These are phyloP conservation scores for Hirsutella thompsonii DNA, from an alignment of 2,329 filamentous ascomycete genomes.

Conservation along the genomic window DNA sequence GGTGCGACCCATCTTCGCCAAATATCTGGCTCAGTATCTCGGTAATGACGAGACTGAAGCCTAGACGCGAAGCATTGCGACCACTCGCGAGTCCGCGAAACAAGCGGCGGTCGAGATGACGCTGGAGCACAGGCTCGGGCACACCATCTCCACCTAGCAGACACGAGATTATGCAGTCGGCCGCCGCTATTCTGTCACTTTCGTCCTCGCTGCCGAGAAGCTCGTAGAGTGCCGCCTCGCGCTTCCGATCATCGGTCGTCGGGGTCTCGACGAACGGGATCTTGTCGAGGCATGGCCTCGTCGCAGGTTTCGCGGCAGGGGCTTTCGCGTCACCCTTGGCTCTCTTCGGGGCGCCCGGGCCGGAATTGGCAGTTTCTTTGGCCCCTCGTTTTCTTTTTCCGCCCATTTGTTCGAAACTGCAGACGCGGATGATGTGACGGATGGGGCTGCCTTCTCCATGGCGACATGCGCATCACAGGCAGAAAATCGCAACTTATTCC, in stretches of 20 bases:
- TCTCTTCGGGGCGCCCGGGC: slow-evolving; percentile 13
- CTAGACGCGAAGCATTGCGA: slow-evolving; percentile 75
- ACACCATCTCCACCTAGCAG: slow-evolving; percentile 37
- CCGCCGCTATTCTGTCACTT: slow-evolving; percentile 42
- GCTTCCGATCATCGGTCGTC: slow-evolving; percentile 38
- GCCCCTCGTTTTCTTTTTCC: slow-evolving; percentile 19
- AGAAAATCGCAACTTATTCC: neutral
- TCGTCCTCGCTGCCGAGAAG: slow-evolving; percentile 46
- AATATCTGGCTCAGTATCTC: slow-evolving; percentile 66
- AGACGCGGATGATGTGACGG: neutral
- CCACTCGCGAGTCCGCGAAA: slow-evolving; percentile 84
- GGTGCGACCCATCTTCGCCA: slow-evolving; percentile 30
- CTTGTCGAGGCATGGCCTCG: slow-evolving; percentile 19
- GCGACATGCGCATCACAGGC: neutral
- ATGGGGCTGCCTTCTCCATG: neutral
- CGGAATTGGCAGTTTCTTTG: neutral
- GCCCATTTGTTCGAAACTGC: slow-evolving; percentile 10
- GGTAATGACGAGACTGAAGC: slow-evolving; percentile 79
- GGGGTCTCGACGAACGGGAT: slow-evolving; percentile 37
- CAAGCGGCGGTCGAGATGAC: slow-evolving; percentile 54
- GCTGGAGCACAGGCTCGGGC: slow-evolving; percentile 37
- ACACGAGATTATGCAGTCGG: slow-evolving; percentile 42
- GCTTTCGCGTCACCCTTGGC: slow-evolving; percentile 16
- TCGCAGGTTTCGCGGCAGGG: slow-evolving; percentile 7
- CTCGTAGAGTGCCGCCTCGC: slow-evolving; percentile 48